phyloP scores from a whole-genome alignment of 169 alveolate species.

The Perkinsus marinus region DNA sequence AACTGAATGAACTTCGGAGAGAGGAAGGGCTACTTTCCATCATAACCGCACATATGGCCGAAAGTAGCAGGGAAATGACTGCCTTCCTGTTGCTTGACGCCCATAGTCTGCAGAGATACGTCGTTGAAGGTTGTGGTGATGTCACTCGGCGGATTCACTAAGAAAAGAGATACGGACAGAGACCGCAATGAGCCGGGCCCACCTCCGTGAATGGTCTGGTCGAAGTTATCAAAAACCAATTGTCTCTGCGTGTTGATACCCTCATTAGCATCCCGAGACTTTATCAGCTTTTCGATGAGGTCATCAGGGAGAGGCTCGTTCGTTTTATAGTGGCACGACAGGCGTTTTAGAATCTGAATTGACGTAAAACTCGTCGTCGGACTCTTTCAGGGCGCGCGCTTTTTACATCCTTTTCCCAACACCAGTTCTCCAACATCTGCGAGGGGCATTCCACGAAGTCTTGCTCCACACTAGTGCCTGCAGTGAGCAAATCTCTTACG shows the following conservation, averaged over 20 bases:
- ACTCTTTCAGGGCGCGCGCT: too few species aligned
- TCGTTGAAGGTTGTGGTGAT: not conserved
- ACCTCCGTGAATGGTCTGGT: slow-evolving; percentile 2
- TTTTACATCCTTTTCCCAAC: not conserved
- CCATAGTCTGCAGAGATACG: not conserved
- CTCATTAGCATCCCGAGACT: not conserved
- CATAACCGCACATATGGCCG: not conserved
- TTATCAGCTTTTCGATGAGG: not conserved
- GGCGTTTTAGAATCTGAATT: not conserved
- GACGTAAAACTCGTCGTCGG: too few species aligned
- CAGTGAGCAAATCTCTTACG: not conserved
- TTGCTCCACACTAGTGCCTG: not conserved
- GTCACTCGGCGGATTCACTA: not conserved
- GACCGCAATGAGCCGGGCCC: not conserved
- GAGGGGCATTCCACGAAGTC: slow-evolving; percentile 21
- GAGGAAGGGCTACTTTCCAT: not conserved
- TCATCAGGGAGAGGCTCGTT: not conserved
- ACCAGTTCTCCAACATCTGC: slow-evolving; percentile 15
- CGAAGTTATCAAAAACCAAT: not conserved
- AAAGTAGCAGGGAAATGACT: not conserved
- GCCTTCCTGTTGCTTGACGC: not conserved
- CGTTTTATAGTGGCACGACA: slow-evolving; percentile 1
- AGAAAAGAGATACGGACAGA: not conserved
- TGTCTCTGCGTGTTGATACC: slow-evolving; percentile 2
- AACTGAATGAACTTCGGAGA: too few species aligned